Evolutionary conservation across 805 yeast species (phyloP).

Genomic region (Spathaspora boniae): DNA sequence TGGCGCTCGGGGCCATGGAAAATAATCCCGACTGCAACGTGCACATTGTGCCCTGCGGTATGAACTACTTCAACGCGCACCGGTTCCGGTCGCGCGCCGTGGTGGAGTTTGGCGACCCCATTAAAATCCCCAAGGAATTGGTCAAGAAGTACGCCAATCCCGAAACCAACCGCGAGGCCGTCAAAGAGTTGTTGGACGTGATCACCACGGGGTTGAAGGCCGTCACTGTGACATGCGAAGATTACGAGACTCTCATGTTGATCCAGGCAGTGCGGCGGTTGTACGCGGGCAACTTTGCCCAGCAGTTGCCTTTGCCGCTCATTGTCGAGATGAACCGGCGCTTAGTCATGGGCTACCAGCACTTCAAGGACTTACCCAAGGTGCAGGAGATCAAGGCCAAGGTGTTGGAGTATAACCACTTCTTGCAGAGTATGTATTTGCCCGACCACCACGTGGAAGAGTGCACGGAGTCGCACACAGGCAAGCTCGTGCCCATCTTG

Average conservation of each 20-base stretch:
- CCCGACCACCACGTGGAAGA: slow-evolving; percentile 61
- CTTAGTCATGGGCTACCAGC: slow-evolving; percentile 75
- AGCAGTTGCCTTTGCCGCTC: slow-evolving; percentile 72
- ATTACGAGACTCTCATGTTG: slow-evolving; percentile 83
- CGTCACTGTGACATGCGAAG: slow-evolving; percentile 86
- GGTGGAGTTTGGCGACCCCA: slow-evolving; percentile 88
- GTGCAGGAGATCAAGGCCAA: slow-evolving; percentile 57
- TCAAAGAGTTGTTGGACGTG: slow-evolving; percentile 63
- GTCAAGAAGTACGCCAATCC: slow-evolving; percentile 65
- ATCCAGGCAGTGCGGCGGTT: slow-evolving; percentile 90
- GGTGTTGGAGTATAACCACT: slow-evolving; percentile 67
- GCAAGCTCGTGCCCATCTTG: slow-evolving; percentile 50
- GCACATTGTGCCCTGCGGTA: slow-evolving; percentile 91
- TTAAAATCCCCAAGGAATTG: slow-evolving; percentile 54
- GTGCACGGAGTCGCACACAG: slow-evolving; percentile 42
- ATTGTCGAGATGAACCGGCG: slow-evolving; percentile 90
- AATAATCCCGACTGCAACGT: slow-evolving; percentile 72
- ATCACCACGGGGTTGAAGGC: slow-evolving; percentile 73
- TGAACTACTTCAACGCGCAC: slow-evolving; percentile 96
- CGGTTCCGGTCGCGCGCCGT: slow-evolving; percentile 94
- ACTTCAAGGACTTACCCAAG: slow-evolving; percentile 66
- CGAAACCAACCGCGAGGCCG: slow-evolving; percentile 68
- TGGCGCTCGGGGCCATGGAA: slow-evolving; percentile 95
- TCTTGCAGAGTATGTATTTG: slow-evolving; percentile 44
- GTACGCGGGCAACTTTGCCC: slow-evolving; percentile 71